These are phyloP conservation scores for Phytophthora megakarya DNA, from an alignment of 352 stramenopile species.

Conservation along the genomic window DNA sequence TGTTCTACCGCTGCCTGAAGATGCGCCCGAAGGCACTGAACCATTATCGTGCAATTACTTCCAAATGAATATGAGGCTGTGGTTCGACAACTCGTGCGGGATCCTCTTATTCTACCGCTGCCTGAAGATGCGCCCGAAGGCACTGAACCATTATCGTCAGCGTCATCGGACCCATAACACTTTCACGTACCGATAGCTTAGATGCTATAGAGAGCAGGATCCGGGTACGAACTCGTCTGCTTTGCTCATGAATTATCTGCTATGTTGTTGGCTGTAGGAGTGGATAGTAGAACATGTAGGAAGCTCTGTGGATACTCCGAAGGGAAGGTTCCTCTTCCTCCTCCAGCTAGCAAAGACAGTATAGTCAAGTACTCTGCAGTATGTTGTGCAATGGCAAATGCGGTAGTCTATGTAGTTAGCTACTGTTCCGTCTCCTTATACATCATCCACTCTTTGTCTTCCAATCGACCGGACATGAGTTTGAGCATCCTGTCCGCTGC, in stretches of 20 bases:
- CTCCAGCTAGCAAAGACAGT: conserved; percentile 52
- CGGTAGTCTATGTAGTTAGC: conserved; percentile 5
- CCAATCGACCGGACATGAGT: conserved; percentile 66
- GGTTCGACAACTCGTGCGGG: conserved; percentile 52
- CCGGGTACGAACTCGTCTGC: conserved; percentile 33
- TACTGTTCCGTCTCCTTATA: conserved; percentile 53
- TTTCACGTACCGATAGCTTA: conserved; percentile 60
- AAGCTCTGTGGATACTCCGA: conserved; percentile 32
- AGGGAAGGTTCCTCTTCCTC: conserved; percentile 54
- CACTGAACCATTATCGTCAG: conserved; percentile 21
- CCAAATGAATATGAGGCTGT: conserved; percentile 50
- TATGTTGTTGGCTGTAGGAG: conserved; percentile 18
- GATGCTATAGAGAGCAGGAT: conserved; percentile 63
- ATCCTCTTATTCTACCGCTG: conserved; percentile 44
- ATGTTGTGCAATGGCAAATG: conserved; percentile 17
- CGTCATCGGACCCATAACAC: conserved; percentile 48
- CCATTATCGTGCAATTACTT: conserved; percentile 39
- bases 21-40: conserved; percentile 9
- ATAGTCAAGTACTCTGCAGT: conserved; percentile 30
- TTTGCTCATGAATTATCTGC: neutral
- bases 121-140: conserved; percentile 14
- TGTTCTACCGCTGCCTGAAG: conserved; percentile 22
- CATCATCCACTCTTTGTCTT: conserved; percentile 80
- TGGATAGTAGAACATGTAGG: conserved; percentile 60
- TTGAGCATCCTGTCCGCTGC: conserved; percentile 53